Base-by-base conservation (phyloP, 495 filamentous ascomycete species). In the Xylaria intraflava region DNA sequence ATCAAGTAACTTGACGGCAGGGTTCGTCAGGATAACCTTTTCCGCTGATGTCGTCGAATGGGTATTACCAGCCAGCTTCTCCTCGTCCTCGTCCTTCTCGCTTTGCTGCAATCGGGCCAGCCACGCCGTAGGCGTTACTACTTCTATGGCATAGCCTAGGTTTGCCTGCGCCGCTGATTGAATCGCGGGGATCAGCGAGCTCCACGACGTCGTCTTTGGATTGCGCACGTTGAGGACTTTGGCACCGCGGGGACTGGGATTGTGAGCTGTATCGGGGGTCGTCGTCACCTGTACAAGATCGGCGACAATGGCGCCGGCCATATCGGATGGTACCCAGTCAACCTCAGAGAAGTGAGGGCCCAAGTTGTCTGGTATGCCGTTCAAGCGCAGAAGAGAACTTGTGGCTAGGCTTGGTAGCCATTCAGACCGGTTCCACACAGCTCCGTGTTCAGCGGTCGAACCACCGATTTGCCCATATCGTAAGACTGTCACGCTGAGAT, bases 391-490 rank as follows among this genome's bases (percentile, higher is more conserved):
- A 17, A 31, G 10, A 17, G 67, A 74, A 17, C 63, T 69, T 3
- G 65, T 69, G 42, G 78, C 49, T 36, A 77, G 56, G 46, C 65
- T 68, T 0, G 81, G 81, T 6, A 84, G 68, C 78, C 79, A 84
- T 50, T 83, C 81, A n/a, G 72, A 57, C 24, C 54, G 57, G 52
- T 78, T 83, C 82, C 82, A 86, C 8, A 67, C 42, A 0, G 47
- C 36, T 0, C 76, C 73, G 5, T 57, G 49, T 20, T 65, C 62
- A 10, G 60, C 55, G 8, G 57, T 62, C 0, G 83, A 73, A 0
- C 83, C 82, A 0, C 61, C 75, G 42, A 85, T 73, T 56, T 85
- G 82, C 0, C 83, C 81, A 3, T 82, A 70, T 0, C 83, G 73
- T 27, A 73, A 60, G 22, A 82, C 64, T 0, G 67, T 69, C 0